These are phyloP conservation scores for Lichtheimia ornata DNA, from an alignment of 371 early-diverging fungal species.

Conservation along the genomic window DNA sequence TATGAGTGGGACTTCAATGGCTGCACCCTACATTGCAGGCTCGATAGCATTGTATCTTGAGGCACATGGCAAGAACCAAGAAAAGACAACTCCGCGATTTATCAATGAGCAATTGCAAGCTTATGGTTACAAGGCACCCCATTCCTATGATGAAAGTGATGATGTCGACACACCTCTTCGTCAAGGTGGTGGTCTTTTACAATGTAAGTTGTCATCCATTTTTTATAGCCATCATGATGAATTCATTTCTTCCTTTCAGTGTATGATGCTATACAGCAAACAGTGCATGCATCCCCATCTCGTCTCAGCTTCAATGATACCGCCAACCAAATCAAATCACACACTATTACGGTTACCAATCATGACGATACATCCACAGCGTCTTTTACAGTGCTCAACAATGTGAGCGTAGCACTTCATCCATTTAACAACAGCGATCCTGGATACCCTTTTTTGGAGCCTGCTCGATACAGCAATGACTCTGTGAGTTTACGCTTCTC, in stretches of 20 bases:
- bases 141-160: constrained; percentile 42
- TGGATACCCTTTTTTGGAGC: not conserved
- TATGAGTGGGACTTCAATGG: constrained; percentile 63
- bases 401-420: constrained; percentile 11
- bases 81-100: constrained; percentile 20
- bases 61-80: constrained; percentile 10
- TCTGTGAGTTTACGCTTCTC: constrained; percentile 31
- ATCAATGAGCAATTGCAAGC: constrained; percentile 40
- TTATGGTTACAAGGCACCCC: constrained; percentile 35
- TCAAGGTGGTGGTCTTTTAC: constrained; percentile 74
- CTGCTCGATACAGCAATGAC: constrained; percentile 10
- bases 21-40: constrained; percentile 71
- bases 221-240: not conserved
- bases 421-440: not conserved
- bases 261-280: constrained; percentile 53
- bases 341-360: constrained; percentile 58
- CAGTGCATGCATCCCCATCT: constrained; percentile 60
- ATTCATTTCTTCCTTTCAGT: constrained; percentile 15
- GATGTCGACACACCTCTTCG: constrained; percentile 30
- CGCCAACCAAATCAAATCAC: constrained; percentile 14
- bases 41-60: constrained; percentile 61
- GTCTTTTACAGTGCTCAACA: not conserved
- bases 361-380: constrained; percentile 23
- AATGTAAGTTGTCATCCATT: constrained; percentile 32
- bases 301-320: constrained; percentile 74